Evolutionary conservation across 148 eudicot genomes (phyloP), one percentile per base, ranked within the genome.

Genomic region (Amaranthus cruentus): DNA sequence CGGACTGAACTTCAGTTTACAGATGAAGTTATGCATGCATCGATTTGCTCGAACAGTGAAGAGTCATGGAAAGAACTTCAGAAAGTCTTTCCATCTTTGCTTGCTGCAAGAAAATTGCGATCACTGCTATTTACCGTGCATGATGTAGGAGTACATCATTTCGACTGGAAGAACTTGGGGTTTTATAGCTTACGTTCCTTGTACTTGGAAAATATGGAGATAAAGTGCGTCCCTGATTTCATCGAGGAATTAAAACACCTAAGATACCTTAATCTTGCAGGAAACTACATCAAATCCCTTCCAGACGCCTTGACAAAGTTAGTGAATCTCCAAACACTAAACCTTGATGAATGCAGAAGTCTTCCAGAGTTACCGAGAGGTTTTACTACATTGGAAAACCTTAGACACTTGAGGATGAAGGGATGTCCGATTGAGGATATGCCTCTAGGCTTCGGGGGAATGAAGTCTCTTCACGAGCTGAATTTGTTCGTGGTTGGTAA

Each of bases 371-470:
- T 72, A 72, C 80, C 80, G 38, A 48, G 38, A 28, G 53, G 52
- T 4, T 43, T 86, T 53, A 81, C 77, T 11, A 75, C 48, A 12
- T 56, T 75, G 72, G 48, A 7, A 1, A 75, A 57, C 55, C 77
- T 75, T 9, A 75, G 77, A 12, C 65, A 57, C 47, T 11, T 67
- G 50, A 14, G 14, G 10, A 42, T 63, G 38, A 0, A 0, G 5
- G 10, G 2, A 4, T 53, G 60, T 44, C 4, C 5, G 15, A 10
- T 73, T 0, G 47, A 38, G 5, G 76, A 73, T 10, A 53, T 73
- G 43, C 76, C 76, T 2, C 12, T 21, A 0, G 57, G 50, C 18
- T 73, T 73, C 11, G 62, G n/a, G 49, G 47, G 56, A 42, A 14
- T 73, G 70, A 54, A n/a, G 10, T 73, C 62, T 9, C 44, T 73